Evolutionary conservation across 352 stramenopile genomes (phyloP), one percentile per base, ranked within the genome.

Genomic region (Phytophthora pistaciae): DNA sequence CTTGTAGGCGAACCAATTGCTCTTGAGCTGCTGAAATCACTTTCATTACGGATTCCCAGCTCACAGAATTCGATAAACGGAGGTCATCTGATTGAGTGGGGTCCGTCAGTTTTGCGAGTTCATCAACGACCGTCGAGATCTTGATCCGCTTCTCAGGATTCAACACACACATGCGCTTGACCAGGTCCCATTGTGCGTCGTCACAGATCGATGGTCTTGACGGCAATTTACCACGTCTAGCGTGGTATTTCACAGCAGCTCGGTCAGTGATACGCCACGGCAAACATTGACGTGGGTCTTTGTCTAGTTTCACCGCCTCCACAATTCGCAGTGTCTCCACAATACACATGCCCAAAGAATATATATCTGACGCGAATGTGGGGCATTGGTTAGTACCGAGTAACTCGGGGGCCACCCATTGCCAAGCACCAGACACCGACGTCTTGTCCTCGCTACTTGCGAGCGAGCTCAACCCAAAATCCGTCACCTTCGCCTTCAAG

Each of bases 91-190:
- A 11, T 44, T 44, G 11, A 44, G 29, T 33, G 7, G 29, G 29
- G 29, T 33, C 11, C n/a, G 46, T 46, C n/a, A 65, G 13, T 31
- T 23, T 53, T 1, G 20, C 60, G 13, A 66, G n/a, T 18, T 52
- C 48, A 5, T 66, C 60, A 18, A 66, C 46, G 1, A 66, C 60
- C 16, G 48, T 58, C 13, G 48, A 50, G 1, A 66, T 31, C 20
- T 50, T 48, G 21, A 66, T 48, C 5, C 60, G 5, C 6, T 42
- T 48, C 8, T 10, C 7, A 13, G 29, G 33, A 0, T 59, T 21
- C 1, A 59, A 42, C 7, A 9, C 21, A 38, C 46, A 65, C 46
- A 65, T 65, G 3, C 29, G 44, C 20, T 57, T 16, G 5, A 65
- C 31, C 46, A 66, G 16, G 4, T 49, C 6, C 60, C 60, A 66